Base-by-base conservation (phyloP, 176 grass and related monocot genomes). In the Lolium perenne region DNA sequence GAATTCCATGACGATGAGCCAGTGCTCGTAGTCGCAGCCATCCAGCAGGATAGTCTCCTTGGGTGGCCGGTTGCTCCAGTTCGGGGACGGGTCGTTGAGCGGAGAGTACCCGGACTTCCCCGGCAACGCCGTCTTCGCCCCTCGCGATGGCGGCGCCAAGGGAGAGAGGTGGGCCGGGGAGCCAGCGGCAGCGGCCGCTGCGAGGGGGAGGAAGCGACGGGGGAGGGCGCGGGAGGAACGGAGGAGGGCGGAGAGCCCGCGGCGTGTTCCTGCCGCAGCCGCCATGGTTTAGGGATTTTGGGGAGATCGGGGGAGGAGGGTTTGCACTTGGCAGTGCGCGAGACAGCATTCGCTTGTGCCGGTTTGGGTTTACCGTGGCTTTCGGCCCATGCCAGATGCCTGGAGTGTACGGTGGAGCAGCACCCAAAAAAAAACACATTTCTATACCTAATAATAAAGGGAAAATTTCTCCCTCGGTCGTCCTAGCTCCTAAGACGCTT, bases 31-130 rank as follows among this genome's bases (percentile, higher is more conserved):
- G 78, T 98, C 93, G 46, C 95, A 98, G 32, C 95, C 95, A 56
- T 98, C 96, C 38, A 98, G 92, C 16, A 98, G 89, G 86, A 98
- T 92, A 3, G 96, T 98, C 84, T 98, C 96, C 55, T 98, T 98
- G 25, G 93, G 96, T 14, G 93, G 90, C 6, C 96, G 86, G 74
- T 94, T 95, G 86, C 96, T 98, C 96, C 96, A 95, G 93, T 94
- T 94, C 22, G 96, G 96, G 25, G 96, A 95, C 18, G 93, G 93
- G 16, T 98, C 93, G 38, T 91, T 98, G 8, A 95, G 91, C 35
- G 93, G 88, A 3, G 93, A 88, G 50, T 94, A 87, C 7, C 91
- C 91, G 5, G 93, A 92, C 41, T 85, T 93, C 7, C 91, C 89
- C 14, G 91, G 79, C 46, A 88, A 81, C 32, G 79, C 82, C 49